Percentiles rank a stretch among this genome's conserved stretches.
These are phyloP conservation scores for Yarrowia deformans DNA, from an alignment of 805 yeast species.

Conservation along the genomic window DNA sequence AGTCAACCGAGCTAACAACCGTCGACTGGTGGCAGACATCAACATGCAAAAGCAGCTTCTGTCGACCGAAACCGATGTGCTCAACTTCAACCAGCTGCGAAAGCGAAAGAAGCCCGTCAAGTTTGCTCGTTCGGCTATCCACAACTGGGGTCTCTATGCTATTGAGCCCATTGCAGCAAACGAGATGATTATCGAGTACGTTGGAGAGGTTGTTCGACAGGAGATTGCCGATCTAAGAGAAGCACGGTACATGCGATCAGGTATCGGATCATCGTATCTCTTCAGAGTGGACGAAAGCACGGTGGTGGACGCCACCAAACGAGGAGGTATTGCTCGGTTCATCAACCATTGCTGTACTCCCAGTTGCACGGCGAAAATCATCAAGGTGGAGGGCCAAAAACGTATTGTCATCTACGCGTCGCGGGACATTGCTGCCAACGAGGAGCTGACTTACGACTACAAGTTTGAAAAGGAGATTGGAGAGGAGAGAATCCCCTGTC, in stretches of 20 bases:
- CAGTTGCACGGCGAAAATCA: slow-evolving; percentile 95
- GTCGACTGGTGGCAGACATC: slow-evolving; percentile 89
- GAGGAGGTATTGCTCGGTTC: slow-evolving; percentile 91
- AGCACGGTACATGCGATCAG: slow-evolving; percentile 80
- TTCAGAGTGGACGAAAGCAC: slow-evolving; percentile 93
- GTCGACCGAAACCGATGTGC: slow-evolving; percentile 70
- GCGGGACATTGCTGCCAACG: slow-evolving; percentile 78
- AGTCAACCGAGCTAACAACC: slow-evolving; percentile 82
- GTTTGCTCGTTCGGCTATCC: slow-evolving; percentile 97
- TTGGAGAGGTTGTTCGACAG: slow-evolving; percentile 92
- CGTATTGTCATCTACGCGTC: slow-evolving; percentile 94
- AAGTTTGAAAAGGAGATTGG: slow-evolving; percentile 91
- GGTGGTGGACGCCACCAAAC: slow-evolving; percentile 95
- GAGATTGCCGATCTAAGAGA: slow-evolving; percentile 95
- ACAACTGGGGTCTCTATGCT: slow-evolving; percentile 98
- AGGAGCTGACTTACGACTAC: slow-evolving; percentile 92
- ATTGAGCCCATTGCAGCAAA: slow-evolving; percentile 93
- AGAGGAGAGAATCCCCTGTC: slow-evolving; percentile 86
- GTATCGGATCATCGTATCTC: slow-evolving; percentile 93
- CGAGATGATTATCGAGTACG: slow-evolving; percentile 98
- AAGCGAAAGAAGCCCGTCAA: slow-evolving; percentile 92
- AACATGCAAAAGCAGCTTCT: slow-evolving; percentile 78
- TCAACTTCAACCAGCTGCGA: slow-evolving; percentile 84
- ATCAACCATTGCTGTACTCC: slow-evolving; percentile 98
- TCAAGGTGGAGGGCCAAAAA: slow-evolving; percentile 91